These are phyloP conservation scores for Heliocybe sulcata DNA, from an alignment of 1,284 basidiomycete species.

Conservation along the genomic window DNA sequence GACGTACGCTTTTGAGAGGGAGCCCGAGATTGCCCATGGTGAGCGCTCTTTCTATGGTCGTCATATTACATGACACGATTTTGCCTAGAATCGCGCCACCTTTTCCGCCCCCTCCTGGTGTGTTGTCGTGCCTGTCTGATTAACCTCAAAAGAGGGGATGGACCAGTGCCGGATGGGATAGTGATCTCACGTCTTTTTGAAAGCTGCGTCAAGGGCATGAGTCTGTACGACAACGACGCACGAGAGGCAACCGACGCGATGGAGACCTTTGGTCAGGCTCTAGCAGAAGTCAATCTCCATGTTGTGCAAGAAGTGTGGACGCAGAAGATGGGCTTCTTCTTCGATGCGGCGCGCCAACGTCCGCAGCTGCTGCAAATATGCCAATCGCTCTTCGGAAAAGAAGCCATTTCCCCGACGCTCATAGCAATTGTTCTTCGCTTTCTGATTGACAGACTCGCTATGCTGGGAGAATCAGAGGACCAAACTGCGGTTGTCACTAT, in stretches of 20 bases:
- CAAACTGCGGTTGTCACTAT: slow-evolving; percentile 77
- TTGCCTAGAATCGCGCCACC: slow-evolving; percentile 67
- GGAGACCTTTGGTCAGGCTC: slow-evolving; percentile 78
- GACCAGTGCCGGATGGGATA: slow-evolving; percentile 79
- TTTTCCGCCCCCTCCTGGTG: slow-evolving; percentile 88
- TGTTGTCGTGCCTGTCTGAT: slow-evolving; percentile 83
- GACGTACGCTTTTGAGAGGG: slow-evolving; percentile 68
- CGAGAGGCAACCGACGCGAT: slow-evolving; percentile 84
- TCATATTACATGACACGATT: neutral
- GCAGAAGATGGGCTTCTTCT: slow-evolving; percentile 84
- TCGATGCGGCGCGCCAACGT: slow-evolving; percentile 72
- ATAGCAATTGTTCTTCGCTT: slow-evolving; percentile 89
- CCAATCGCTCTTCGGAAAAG: slow-evolving; percentile 82
- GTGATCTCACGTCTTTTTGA: slow-evolving; percentile 86
- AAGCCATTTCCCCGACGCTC: slow-evolving; percentile 84
- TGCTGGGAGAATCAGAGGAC: slow-evolving; percentile 85
- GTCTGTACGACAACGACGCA: slow-evolving; percentile 78
- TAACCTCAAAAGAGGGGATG: slow-evolving; percentile 76
- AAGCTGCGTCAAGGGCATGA: slow-evolving; percentile 79
- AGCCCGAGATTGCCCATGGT: slow-evolving; percentile 72
- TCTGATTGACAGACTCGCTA: slow-evolving; percentile 77
- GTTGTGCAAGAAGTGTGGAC: slow-evolving; percentile 96
- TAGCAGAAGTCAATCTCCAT: slow-evolving; percentile 81
- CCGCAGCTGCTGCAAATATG: slow-evolving; percentile 81
- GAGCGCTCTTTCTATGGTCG: slow-evolving; percentile 14